Base-by-base conservation (phyloP, 148 eudicot species). In the Fagopyrum tataricum region DNA sequence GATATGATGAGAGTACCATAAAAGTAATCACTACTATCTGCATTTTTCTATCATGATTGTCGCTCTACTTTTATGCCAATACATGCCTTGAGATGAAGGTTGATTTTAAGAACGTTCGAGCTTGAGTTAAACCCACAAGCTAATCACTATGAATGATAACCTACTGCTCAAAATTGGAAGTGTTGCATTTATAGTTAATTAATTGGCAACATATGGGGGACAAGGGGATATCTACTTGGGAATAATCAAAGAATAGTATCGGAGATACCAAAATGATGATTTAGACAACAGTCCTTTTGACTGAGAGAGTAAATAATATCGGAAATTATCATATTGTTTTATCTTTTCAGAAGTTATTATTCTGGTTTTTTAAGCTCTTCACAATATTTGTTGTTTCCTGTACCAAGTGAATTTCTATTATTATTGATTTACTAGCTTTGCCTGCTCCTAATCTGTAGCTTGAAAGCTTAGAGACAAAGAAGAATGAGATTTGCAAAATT, bases 391-490 rank as follows among this genome's bases (percentile, higher is more conserved):
- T 31, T 37, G 14, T 58, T 21, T 31, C 43, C 43, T 13, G 14
- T 18, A 12, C 43, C 20, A 39, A 37, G 5, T 31, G 40, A 31
- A 64, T 64, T 64, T 43, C 69, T 64, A 1, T 39, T 5, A 13
- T 13, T 64, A 31, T 43, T 37, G 39, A n/a, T 4, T 64, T 64
- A 64, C 9, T 31, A 64, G 43, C 43, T 64, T 64, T 64, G 20
- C 15, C 43, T 64, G 69, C 69, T 64, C 14, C 69, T 18, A 64
- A 23, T 62, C 41, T 15, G 68, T 77, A 95, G 99, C 80, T 91
- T 75, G 73, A 80, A 42, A 87, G 76, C 44, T 72, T 59, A 70
- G 88, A 82, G 39, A 83, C 49, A 73, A 90, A 49, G 79, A 51
- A 66, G 73, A 81, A 70, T 40, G 89, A 87, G 48, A 74, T 78